phyloP scores from a whole-genome alignment of 1,284 basidiomycete species.

The Marasmius sp. region DNA sequence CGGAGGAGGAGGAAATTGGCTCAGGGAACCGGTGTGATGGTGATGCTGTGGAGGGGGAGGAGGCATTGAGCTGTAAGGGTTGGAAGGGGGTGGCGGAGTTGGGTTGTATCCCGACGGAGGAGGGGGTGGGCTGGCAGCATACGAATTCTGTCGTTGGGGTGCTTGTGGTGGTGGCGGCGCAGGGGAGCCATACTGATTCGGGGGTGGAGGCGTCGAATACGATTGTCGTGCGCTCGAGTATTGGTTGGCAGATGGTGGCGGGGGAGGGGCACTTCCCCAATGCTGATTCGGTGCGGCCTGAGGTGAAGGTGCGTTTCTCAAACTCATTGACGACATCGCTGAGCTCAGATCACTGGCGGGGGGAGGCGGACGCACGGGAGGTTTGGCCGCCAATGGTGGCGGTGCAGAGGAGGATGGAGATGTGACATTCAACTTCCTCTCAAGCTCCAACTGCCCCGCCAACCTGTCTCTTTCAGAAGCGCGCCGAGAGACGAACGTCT shows the following conservation, averaged over 20 bases:
- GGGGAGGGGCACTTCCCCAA: slow-evolving; percentile 15
- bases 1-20: slow-evolving; percentile 27
- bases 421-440: slow-evolving; percentile 51
- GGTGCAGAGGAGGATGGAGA: slow-evolving; percentile 34
- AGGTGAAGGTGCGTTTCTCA: slow-evolving; percentile 31
- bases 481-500: slow-evolving; percentile 63
- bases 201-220: slow-evolving; percentile 7
- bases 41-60: slow-evolving; percentile 20
- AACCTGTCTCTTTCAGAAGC: slow-evolving; percentile 73
- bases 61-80: slow-evolving; percentile 18
- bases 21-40: slow-evolving; percentile 20
- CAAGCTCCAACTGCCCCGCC: slow-evolving; percentile 69
- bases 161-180: slow-evolving; percentile 1
- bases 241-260: not conserved
- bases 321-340: slow-evolving; percentile 55
- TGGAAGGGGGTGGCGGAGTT: slow-evolving; percentile 23
- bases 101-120: slow-evolving; percentile 22
- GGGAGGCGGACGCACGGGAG: slow-evolving; percentile 52
- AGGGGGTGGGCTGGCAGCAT: slow-evolving; percentile 13
- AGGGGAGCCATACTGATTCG: not conserved
- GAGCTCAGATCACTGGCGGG: slow-evolving; percentile 41
- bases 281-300: slow-evolving; percentile 31
- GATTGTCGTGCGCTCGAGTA: not conserved
- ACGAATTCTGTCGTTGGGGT: slow-evolving; percentile 18
- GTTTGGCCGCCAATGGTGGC: slow-evolving; percentile 47